Evolutionary conservation across 108 stramenopile genomes (phyloP).

Genomic region (Nannochloropsis salina): DNA sequence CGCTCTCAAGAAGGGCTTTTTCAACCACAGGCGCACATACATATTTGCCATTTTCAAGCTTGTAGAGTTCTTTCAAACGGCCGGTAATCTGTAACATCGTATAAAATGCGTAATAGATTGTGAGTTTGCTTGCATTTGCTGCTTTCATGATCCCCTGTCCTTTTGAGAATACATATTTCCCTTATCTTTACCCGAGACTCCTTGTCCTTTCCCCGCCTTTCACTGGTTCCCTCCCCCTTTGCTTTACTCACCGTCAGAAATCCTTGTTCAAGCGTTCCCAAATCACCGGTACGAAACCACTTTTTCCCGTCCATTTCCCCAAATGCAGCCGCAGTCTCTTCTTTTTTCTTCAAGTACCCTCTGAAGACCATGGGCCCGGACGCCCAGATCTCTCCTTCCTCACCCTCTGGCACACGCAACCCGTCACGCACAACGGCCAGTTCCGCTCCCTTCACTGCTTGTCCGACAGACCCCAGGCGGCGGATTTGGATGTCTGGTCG

Average conservation of each 20-base stretch:
- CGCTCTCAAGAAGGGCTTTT: slow-evolving; percentile 73
- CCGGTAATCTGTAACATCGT: slow-evolving; percentile 44
- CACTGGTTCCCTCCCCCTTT: not conserved
- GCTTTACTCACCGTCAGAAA: not conserved
- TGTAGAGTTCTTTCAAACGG: slow-evolving; percentile 70
- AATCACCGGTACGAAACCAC: slow-evolving; percentile 44
- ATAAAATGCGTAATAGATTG: too few relatives aligned
- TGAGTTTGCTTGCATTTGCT: too few relatives aligned
- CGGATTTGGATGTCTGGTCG: slow-evolving; percentile 58
- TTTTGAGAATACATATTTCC: too few relatives aligned
- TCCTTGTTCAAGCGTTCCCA: slow-evolving; percentile 39
- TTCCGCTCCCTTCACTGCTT: slow-evolving; percentile 64
- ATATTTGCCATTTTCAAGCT: slow-evolving; percentile 95
- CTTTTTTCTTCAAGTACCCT: slow-evolving; percentile 76
- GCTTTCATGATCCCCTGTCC: too few relatives aligned
- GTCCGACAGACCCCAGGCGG: slow-evolving; percentile 64
- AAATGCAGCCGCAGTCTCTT: slow-evolving; percentile 80
- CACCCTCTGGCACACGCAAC: slow-evolving; percentile 62
- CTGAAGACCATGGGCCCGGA: slow-evolving; percentile 74
- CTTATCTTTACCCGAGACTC: too few relatives aligned
- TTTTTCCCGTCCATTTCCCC: slow-evolving; percentile 27
- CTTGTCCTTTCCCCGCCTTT: not conserved
- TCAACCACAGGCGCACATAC: slow-evolving; percentile 85
- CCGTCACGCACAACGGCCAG: slow-evolving; percentile 65
- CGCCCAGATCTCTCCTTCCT: slow-evolving; percentile 63